Evolutionary conservation across 352 stramenopile genomes (phyloP), one percentile per base, ranked within the genome.

Genomic region (Globisporangium takayamanum): DNA sequence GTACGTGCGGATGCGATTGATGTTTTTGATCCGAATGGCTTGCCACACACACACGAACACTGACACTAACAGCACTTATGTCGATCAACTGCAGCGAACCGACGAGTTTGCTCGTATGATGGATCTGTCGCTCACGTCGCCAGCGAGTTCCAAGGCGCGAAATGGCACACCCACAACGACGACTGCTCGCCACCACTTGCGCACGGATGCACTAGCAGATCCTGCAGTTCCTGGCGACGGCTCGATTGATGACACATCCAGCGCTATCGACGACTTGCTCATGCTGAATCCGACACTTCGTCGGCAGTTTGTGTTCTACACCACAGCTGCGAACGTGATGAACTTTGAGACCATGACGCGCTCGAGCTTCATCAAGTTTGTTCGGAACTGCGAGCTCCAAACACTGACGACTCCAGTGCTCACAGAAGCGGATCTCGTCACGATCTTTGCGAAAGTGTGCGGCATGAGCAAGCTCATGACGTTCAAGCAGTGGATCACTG

Each of bases 241-340:
- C 16, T 11, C 15, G 11, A 41, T 5, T 15, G 12, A 2, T 2
- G 12, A 12, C 26, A 16, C 49, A 15, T 22, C 15, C 14, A 4
- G 16, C 15, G 26, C 6, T 7, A 50, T 42, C 20, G 30, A 64
- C 44, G 63, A 62, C 2, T 52, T 64, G 44, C 56, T 86, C 46
- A 45, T 86, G 15, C 67, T 76, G 55, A 89, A 89, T 30, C 33
- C 69, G 42, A 80, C 74, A 15, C 77, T 88, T 12, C 77, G 77
- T 8, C 84, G 74, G 16, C 70, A 87, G 41, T 89, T 91, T 45
- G 71, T 74, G 7, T 82, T 74, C 53, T 91, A 91, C 67, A 73
- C 78, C 2, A 86, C 87, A 60, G 60, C 71, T 15, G 66, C 77
- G 5, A 85, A 78, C 46, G 66, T 87, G 11, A 88, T 67, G 12